Evolutionary conservation across 768 basidiomycete genomes (phyloP).

Genomic region (Pleurotus tuber-regium): DNA sequence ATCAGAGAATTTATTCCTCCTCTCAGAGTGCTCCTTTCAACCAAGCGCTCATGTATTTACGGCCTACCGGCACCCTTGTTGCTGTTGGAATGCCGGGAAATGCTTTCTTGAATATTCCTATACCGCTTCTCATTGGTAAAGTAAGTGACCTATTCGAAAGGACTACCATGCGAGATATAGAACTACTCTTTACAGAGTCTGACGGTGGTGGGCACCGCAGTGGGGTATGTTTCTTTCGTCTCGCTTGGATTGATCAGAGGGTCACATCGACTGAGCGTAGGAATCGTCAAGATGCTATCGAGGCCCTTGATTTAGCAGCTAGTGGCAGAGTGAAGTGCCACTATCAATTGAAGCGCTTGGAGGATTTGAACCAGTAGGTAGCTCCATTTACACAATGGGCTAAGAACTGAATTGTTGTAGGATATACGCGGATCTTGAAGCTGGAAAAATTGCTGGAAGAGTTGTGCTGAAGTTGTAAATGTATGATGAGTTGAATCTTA

Average conservation of each 20-base stretch:
- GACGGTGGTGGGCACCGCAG: slow-evolving; percentile 4
- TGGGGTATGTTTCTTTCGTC: slow-evolving; percentile 1
- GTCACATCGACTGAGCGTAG: slow-evolving; percentile 26
- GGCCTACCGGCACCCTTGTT: slow-evolving; percentile 65
- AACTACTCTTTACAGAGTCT: not conserved
- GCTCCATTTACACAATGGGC: not conserved
- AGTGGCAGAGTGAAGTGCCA: slow-evolving; percentile 64
- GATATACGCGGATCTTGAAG: slow-evolving; percentile 25
- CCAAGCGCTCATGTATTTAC: slow-evolving; percentile 68
- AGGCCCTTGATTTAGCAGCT: slow-evolving; percentile 73
- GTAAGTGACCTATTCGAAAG: slow-evolving; percentile 20
- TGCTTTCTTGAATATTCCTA: slow-evolving; percentile 51
- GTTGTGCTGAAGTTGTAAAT: slow-evolving; percentile 26
- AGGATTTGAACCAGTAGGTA: slow-evolving; percentile 50
- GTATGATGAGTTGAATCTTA: too few relatives aligned
- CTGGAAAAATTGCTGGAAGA: slow-evolving; percentile 30
- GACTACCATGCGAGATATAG: too few relatives aligned
- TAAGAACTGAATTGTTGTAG: slow-evolving; percentile 13
- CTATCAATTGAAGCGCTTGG: slow-evolving; percentile 42
- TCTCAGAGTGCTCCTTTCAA: slow-evolving; percentile 35
- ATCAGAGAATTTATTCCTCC: not conserved
- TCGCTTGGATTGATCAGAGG: not conserved
- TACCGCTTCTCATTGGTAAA: slow-evolving; percentile 36
- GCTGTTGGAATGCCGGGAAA: slow-evolving; percentile 63
- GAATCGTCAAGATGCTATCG: slow-evolving; percentile 76